Evolutionary conservation across 495 filamentous ascomycete species (phyloP).

Genomic region (Aspergillus asperescens): DNA sequence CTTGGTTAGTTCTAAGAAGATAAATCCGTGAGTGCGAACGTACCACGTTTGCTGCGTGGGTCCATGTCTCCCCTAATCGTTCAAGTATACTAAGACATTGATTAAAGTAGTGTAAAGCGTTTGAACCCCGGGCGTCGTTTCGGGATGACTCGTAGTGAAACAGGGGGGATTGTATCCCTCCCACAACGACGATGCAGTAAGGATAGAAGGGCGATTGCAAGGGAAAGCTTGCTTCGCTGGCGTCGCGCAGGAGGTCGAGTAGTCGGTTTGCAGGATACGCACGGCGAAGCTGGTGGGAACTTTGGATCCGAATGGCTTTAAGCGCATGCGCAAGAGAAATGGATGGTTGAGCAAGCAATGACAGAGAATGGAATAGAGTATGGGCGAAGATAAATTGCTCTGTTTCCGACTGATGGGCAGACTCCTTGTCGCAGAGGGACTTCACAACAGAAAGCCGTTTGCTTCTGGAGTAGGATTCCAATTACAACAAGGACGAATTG

Average conservation of each 20-base stretch:
- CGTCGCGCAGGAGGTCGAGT: conserved; percentile 18
- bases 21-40: neutral
- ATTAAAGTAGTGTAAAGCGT: conserved; percentile 12
- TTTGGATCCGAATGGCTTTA: conserved; percentile 20
- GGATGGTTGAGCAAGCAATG: conserved; percentile 31
- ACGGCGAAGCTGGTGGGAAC: conserved; percentile 21
- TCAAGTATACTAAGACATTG: conserved; percentile 16
- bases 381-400: conserved; percentile 27
- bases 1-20: neutral
- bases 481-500: conserved; percentile 22
- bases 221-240: conserved; percentile 2
- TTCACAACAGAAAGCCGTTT: conserved; percentile 8
- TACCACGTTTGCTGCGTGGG: conserved; percentile 26
- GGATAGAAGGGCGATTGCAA: conserved; percentile 2
- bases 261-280: conserved; percentile 19
- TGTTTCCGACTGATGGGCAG: conserved; percentile 15
- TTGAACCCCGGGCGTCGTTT: neutral
- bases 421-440: conserved; percentile 3
- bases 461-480: conserved; percentile 26
- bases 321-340: conserved; percentile 19
- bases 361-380: conserved; percentile 27
- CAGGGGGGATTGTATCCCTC: neutral
- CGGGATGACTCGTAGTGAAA: neutral
- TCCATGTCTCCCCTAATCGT: conserved; percentile 18
- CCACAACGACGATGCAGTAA: conserved; percentile 1